Evolutionary conservation across 1,139 yeast genomes (phyloP), one percentile per base, ranked within the genome.

Genomic region (Zygoascus sp.): DNA sequence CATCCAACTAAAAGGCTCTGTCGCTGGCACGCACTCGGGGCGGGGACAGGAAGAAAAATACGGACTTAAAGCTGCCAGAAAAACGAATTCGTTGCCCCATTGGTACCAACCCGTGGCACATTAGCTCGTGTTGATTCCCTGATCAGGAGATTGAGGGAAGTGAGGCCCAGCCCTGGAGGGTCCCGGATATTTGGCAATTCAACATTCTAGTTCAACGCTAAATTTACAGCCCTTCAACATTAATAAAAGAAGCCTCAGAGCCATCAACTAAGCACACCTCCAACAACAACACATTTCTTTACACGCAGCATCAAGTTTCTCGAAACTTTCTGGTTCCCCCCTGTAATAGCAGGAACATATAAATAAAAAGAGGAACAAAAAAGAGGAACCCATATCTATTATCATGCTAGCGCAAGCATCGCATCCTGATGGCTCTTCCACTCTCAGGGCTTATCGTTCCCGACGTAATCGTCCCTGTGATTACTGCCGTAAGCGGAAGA

Each of bases 401-500:
- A n/a, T n/a, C 16, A 38, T 27, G 32, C 41, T 27, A 40, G 35
- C 23, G 19, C 23, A 13, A 15, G 13, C 27, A 17, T 13, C 17
- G 10, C 27, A n/a, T 5, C 20, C 43, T 27, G 36, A 28, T 21
- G 28, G 3, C 15, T 40, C 36, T 13, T 13, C 19, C 8, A 20
- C 13, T 20, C 25, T 35, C 27, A 19, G 48, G 16, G 30, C 48
- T 11, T 45, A 45, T 36, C 32, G 48, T 11, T 45, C 47, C 9
- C 22, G 50, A 21, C 40, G 40, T 11, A 40, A 44, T 23, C 50
- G 62, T 19, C 62, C 63, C 3, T 58, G 64, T 46, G 64, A 59
- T 40, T 52, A 55, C 25, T 61, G 64, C 43, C 52, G 62, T 11
- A 50, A 55, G 25, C 54, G 64, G n/a, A 60, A 60, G 44, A 51